Evolutionary conservation across 1,284 basidiomycete species (phyloP).

Genomic region (Ustilago hordei): DNA sequence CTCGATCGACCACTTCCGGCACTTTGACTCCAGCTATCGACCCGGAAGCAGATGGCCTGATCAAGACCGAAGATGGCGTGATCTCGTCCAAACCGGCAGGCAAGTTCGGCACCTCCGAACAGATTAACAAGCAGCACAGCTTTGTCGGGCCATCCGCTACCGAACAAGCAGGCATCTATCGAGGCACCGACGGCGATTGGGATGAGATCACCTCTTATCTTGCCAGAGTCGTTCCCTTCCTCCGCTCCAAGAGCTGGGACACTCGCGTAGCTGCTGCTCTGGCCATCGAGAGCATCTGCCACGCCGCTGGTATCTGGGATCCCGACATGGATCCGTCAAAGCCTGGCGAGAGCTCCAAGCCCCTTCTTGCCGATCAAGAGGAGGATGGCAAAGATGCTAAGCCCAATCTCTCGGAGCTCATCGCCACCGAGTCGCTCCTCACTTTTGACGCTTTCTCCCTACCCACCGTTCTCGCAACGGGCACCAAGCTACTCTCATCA

Average conservation of each 20-base stretch:
- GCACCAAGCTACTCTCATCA: slow-evolving; percentile 82
- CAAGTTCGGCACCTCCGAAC: slow-evolving; percentile 49
- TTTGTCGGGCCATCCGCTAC: slow-evolving; percentile 35
- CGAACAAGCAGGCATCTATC: slow-evolving; percentile 40
- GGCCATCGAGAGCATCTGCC: slow-evolving; percentile 86
- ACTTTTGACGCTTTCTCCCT: slow-evolving; percentile 74
- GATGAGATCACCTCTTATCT: slow-evolving; percentile 72
- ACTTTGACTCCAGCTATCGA: slow-evolving; percentile 38
- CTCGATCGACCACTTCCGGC: slow-evolving; percentile 24
- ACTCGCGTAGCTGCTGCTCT: slow-evolving; percentile 85
- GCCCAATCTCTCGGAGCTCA: slow-evolving; percentile 29
- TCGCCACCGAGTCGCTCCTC: slow-evolving; percentile 44
- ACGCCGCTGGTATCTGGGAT: slow-evolving; percentile 83
- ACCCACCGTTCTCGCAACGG: slow-evolving; percentile 79
- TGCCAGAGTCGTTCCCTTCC: slow-evolving; percentile 82
- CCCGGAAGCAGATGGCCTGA: slow-evolving; percentile 41
- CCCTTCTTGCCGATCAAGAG: slow-evolving; percentile 21
- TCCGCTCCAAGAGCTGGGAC: slow-evolving; percentile 88
- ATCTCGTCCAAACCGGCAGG: slow-evolving; percentile 14
- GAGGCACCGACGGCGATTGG: slow-evolving; percentile 77
- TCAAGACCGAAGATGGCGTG: slow-evolving; percentile 31
- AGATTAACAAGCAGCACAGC: slow-evolving; percentile 45
- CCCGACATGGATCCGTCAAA: slow-evolving; percentile 50
- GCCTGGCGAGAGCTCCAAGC: slow-evolving; percentile 45
- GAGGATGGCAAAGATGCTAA: slow-evolving; percentile 32